Conservation (phyloP, 805 yeast genomes). For the Lipomyces kockii region DNA sequence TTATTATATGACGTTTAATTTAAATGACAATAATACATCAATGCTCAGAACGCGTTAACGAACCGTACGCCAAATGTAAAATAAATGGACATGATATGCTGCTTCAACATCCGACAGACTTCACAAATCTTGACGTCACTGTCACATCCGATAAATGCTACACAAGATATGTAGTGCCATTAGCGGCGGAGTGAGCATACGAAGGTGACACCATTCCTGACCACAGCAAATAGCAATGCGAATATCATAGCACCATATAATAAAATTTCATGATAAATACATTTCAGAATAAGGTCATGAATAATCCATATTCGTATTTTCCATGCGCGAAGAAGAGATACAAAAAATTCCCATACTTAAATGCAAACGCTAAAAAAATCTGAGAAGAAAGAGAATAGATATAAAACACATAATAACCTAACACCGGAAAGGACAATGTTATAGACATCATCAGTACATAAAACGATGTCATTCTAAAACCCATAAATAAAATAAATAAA, state of each 20-base stretch:
- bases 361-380: neutral
- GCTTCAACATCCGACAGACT: no score
- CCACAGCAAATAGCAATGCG: neutral
- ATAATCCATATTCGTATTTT: neutral
- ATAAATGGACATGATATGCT: no score
- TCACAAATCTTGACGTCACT: no score
- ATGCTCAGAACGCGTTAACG: no score
- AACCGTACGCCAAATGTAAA: no score
- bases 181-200: neutral
- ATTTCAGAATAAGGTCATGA: neutral
- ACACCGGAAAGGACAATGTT: neutral
- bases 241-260: neutral
- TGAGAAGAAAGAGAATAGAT: neutral
- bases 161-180: no score
- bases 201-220: neutral
- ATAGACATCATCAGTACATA: neutral
- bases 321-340: constrained; percentile 1
- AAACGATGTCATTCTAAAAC: neutral
- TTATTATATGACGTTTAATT: no score
- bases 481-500: neutral
- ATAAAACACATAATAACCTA: neutral
- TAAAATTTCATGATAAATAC: constrained; percentile 2
- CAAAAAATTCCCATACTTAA: neutral
- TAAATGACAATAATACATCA: no score
- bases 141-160: no score